These are phyloP conservation scores for Neopestalotiopsis sp. DNA, from an alignment of 2,329 filamentous ascomycete species.

Conservation along the genomic window DNA sequence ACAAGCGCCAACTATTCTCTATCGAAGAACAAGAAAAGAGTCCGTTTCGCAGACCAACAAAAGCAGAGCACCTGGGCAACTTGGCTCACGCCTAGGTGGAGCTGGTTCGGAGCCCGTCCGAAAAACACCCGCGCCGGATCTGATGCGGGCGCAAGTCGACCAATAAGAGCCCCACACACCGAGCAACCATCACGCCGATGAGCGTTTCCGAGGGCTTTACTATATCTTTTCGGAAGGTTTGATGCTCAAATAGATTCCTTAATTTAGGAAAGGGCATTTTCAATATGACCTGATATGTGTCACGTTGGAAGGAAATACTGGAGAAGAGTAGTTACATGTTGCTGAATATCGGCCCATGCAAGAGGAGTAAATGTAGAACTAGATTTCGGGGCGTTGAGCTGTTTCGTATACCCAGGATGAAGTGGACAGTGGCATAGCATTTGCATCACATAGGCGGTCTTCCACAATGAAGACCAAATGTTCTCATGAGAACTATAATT, in stretches of 20 bases:
- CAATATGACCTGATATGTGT: too few relatives aligned
- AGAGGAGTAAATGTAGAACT: not conserved
- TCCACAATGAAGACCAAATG: not conserved
- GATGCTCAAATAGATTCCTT: too few relatives aligned
- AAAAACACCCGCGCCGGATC: not conserved
- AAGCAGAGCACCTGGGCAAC: not conserved
- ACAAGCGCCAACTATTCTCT: not conserved
- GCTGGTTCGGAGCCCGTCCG: slow-evolving; percentile 1
- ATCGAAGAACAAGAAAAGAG: not conserved
- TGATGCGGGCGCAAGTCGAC: not conserved
- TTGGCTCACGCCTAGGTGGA: slow-evolving; percentile 12
- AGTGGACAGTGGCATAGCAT: not conserved
- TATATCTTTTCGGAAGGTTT: not conserved
- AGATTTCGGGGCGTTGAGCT: slow-evolving; percentile 2
- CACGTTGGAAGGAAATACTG: too few relatives aligned
- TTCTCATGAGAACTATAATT: not conserved
- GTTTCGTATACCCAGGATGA: slow-evolving; percentile 11
- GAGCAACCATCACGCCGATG: not conserved
- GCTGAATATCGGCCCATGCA: not conserved
- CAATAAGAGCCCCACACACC: not conserved
- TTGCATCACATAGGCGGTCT: not conserved
- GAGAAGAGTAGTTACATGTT: not conserved
- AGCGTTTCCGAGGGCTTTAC: not conserved
- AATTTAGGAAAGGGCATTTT: too few relatives aligned
- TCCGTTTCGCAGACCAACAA: not conserved